These are phyloP conservation scores for Haplosporangium sp. DNA, from an alignment of 371 early-diverging fungal genomes.

Conservation along the genomic window DNA sequence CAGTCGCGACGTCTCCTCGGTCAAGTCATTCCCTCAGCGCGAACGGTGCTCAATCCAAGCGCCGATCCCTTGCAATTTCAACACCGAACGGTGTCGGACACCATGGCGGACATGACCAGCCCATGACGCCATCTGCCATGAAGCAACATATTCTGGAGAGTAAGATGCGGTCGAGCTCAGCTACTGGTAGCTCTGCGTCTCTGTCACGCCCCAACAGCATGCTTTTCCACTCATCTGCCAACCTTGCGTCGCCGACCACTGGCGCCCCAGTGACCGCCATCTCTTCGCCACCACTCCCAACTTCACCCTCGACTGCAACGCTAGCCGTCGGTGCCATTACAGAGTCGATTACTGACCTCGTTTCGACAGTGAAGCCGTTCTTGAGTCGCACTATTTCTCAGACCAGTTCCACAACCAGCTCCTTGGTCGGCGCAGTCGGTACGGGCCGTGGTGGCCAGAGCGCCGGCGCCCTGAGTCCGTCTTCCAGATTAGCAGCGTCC, in stretches of 20 bases:
- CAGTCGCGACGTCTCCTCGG: constrained; percentile 19
- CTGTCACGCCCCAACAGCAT: constrained; percentile 14
- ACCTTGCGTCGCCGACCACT: constrained; percentile 4
- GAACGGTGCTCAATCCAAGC: constrained; percentile 20
- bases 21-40: constrained; percentile 19
- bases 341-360: constrained; percentile 41
- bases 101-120: constrained; percentile 20
- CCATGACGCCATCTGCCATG: constrained; percentile 49
- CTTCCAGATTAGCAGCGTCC: constrained; percentile 33
- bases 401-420: constrained; percentile 22
- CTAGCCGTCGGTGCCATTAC: constrained; percentile 39
- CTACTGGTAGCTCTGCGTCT: background rate
- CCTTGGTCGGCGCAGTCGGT: constrained; percentile 23
- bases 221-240: constrained; percentile 7
- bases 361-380: constrained; percentile 46
- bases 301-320: constrained; percentile 28
- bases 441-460: constrained; percentile 18
- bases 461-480: constrained; percentile 14
- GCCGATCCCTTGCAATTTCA: constrained; percentile 29
- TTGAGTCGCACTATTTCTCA: constrained; percentile 32
- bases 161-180: constrained; percentile 28
- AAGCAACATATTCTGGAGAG: constrained; percentile 46
- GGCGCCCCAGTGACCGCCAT: constrained; percentile 19
- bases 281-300: constrained; percentile 25
- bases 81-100: constrained; percentile 2